Evolutionary conservation across 1,139 yeast species (phyloP), one percentile per base, ranked within the genome.

Genomic region (Candida freyschussii): DNA sequence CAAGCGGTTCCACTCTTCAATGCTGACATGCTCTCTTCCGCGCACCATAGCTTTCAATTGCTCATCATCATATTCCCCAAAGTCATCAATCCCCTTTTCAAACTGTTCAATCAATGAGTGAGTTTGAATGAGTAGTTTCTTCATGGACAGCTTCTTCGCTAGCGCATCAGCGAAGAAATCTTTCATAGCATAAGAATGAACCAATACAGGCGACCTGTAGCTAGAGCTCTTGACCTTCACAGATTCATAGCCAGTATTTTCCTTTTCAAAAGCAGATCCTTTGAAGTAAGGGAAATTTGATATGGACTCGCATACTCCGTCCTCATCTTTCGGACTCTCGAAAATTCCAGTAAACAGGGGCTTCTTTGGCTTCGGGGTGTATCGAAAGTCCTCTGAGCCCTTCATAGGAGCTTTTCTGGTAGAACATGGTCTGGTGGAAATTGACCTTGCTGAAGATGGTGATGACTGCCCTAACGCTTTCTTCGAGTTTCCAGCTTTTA

Each of bases 161-260:
- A 17, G 6, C 6, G 11, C 20, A 6, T 25, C 27, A 5, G 11
- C 12, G 9, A 10, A 13, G 21, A 18, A 13, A 18, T 8, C 16
- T 6, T 19, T n/a, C n/a, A n/a, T n/a, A n/a, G n/a, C 21, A 24
- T n/a, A 6, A 13, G 19, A n/a, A 4, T 16, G 30, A 13, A 35
- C 26, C 36, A 39, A 39, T 36, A 30, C 32, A 9, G 43, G 43
- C 9, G 43, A 34, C 13, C 20, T 29, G 26, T 39, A 36, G 4
- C 29, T 26, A 7, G 37, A 33, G n/a, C 40, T 35, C 31, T 23
- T 35, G 20, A 21, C 10, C 15, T 23, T 21, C 34, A 21, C n/a
- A 8, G 26, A 14, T 12, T 17, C 15, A 7, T 17, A 21, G 3
- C 6, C 14, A 11, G n/a, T 24, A 17, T 10, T 7, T 22, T 13